Conservation (phyloP, 352 stramenopile species). For the Pythium aphanidermatum region DNA sequence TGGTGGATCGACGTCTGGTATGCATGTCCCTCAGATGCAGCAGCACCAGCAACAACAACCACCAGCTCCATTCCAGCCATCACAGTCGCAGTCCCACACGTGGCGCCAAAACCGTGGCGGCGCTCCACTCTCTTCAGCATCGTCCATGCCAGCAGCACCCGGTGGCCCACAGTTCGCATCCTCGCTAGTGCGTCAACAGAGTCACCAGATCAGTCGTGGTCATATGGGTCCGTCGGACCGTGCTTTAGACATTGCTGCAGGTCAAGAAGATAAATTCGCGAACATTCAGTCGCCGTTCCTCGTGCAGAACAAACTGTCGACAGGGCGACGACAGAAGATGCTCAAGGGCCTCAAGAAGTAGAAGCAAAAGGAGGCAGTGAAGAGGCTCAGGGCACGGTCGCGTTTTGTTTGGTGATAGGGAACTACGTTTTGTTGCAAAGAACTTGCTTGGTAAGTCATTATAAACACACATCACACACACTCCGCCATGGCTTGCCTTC, state of each 20-base stretch:
- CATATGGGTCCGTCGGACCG: slow-evolving; percentile 18
- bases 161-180: slow-evolving; percentile 14
- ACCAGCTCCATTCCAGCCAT: background rate
- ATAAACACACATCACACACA: background rate
- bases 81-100: background rate
- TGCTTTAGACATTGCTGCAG: slow-evolving; percentile 28
- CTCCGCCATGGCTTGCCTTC: background rate
- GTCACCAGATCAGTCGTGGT: slow-evolving; percentile 66
- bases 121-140: background rate
- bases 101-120: slow-evolving; percentile 4
- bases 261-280: slow-evolving; percentile 81
- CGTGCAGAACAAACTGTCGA: slow-evolving; percentile 83
- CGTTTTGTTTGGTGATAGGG: too few relatives aligned
- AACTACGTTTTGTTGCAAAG: slow-evolving; percentile 5
- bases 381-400: background rate
- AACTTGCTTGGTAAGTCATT: slow-evolving; percentile 11
- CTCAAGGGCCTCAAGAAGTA: slow-evolving; percentile 88
- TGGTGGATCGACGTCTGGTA: slow-evolving; percentile 6
- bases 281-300: slow-evolving; percentile 84
- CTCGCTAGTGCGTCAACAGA: slow-evolving; percentile 28
- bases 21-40: slow-evolving; percentile 4
- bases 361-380: background rate
- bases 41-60: slow-evolving; percentile 9
- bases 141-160: slow-evolving; percentile 13
- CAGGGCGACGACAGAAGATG: slow-evolving; percentile 82